phyloP scores from a whole-genome alignment of 305 asterid genomes.

The Nicotiana rustica region DNA sequence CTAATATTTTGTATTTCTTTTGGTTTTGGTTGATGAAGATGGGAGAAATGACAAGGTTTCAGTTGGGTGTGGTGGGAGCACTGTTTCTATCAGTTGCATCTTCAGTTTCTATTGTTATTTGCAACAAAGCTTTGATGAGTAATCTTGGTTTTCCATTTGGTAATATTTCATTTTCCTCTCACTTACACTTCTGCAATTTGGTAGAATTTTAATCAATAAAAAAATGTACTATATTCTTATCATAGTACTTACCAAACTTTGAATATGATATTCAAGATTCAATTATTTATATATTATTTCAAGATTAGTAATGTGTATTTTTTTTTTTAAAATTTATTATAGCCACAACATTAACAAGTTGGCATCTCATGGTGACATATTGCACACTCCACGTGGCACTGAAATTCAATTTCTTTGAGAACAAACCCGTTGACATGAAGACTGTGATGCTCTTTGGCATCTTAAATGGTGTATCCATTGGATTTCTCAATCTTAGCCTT shows the following conservation, averaged over 20 bases:
- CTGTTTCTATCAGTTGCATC: conserved; percentile 90
- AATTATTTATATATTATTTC: neutral
- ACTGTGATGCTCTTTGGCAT: conserved; percentile 72
- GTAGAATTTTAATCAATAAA: neutral
- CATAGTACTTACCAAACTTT: neutral
- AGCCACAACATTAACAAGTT: conserved; percentile 95
- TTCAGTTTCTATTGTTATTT: conserved; percentile 90
- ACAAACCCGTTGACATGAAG: conserved; percentile 75
- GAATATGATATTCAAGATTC: neutral
- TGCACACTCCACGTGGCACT: conserved; percentile 83
- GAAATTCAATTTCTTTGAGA: conserved; percentile 77
- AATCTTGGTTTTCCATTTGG: conserved; percentile 95
- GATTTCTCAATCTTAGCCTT: conserved; percentile 88
- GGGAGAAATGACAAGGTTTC: conserved; percentile 83
- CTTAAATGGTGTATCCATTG: conserved; percentile 85
- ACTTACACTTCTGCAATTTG: conserved; percentile 14
- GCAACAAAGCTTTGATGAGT: conserved; percentile 96
- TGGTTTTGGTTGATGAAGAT: conserved; percentile 43
- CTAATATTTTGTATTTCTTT: neutral
- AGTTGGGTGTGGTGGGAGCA: conserved; percentile 84
- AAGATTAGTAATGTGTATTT: neutral
- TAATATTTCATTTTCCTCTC: conserved; percentile 40
- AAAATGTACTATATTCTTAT: neutral
- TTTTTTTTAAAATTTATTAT: neutral
- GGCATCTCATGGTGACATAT: conserved; percentile 95